Evolutionary conservation across 495 filamentous ascomycete genomes (phyloP).

Genomic region (Daldinia childiae): DNA sequence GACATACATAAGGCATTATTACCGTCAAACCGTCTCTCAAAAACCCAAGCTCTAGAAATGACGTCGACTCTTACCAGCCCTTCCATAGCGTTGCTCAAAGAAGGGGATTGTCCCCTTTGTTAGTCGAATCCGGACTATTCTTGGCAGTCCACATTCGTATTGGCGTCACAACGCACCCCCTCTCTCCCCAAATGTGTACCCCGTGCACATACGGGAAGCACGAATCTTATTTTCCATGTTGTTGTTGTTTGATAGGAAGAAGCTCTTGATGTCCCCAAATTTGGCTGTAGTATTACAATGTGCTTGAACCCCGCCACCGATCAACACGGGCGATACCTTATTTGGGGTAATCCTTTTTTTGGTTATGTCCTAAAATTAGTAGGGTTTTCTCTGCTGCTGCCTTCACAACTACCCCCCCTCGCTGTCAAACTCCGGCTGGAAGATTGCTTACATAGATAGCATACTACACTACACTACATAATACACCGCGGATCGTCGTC

Average conservation of each 20-base stretch:
- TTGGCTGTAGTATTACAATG: background rate
- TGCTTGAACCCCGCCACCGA: conserved; percentile 25
- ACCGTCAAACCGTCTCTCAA: background rate
- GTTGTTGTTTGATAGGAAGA: background rate
- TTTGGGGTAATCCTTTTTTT: background rate
- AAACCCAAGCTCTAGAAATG: conserved; percentile 22
- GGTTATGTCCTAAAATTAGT: conserved; percentile 30
- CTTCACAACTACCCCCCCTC: background rate
- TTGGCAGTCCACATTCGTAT: conserved; percentile 11
- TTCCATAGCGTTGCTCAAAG: background rate
- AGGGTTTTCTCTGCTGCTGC: conserved; percentile 9
- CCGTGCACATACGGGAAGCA: background rate
- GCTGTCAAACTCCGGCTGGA: conserved; percentile 1
- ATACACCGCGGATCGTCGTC: conserved; percentile 24
- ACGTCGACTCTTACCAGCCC: conserved; percentile 23
- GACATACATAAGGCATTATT: background rate
- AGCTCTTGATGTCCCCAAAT: conserved; percentile 2
- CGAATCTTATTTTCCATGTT: conserved; percentile 4
- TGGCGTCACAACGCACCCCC: conserved; percentile 32
- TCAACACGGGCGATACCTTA: conserved; percentile 14
- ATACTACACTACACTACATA: background rate
- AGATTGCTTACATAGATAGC: background rate
- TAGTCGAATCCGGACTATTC: conserved; percentile 15
- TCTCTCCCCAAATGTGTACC: background rate
- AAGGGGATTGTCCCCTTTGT: conserved; percentile 1